These are phyloP conservation scores for Pestalotiopsis sp. DNA, from an alignment of 2,329 filamentous ascomycete species.

Conservation along the genomic window DNA sequence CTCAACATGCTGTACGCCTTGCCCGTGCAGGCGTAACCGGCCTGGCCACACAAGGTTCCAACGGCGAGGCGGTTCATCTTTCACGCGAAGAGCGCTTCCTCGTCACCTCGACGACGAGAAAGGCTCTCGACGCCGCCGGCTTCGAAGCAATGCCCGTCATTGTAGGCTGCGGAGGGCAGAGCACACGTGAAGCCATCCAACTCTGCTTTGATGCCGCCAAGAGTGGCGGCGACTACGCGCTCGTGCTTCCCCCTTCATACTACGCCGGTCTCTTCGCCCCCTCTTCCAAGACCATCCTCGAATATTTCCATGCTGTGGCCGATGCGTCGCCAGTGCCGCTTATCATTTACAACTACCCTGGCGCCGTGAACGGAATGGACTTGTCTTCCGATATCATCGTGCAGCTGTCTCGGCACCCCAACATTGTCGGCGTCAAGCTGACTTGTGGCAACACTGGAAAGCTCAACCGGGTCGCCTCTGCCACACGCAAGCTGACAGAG, in stretches of 20 bases:
- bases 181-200: constrained; percentile 71
- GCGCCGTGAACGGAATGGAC: constrained; percentile 65
- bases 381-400: constrained; percentile 65
- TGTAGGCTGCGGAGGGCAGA: constrained; percentile 75
- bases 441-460: constrained; percentile 74
- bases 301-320: constrained; percentile 69
- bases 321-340: constrained; percentile 65
- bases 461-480: constrained; percentile 64
- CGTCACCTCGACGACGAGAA: constrained; percentile 71
- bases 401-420: constrained; percentile 60
- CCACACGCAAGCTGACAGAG: constrained; percentile 48
- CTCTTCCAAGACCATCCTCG: constrained; percentile 60
- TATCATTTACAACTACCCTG: constrained; percentile 72
- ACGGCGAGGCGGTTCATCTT: constrained; percentile 81
- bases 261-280: constrained; percentile 69
- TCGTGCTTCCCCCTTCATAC: constrained; percentile 77
- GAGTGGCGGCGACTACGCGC: constrained; percentile 73
- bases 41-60: constrained; percentile 78
- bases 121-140: constrained; percentile 68
- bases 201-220: constrained; percentile 70
- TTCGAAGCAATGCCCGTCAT: constrained; percentile 71
- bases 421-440: constrained; percentile 70
- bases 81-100: constrained; percentile 69
- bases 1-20: constrained; percentile 67
- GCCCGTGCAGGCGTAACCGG: constrained; percentile 74